These are phyloP conservation scores for Leersia perrieri DNA, from an alignment of 176 grass and related monocot species.

Conservation along the genomic window DNA sequence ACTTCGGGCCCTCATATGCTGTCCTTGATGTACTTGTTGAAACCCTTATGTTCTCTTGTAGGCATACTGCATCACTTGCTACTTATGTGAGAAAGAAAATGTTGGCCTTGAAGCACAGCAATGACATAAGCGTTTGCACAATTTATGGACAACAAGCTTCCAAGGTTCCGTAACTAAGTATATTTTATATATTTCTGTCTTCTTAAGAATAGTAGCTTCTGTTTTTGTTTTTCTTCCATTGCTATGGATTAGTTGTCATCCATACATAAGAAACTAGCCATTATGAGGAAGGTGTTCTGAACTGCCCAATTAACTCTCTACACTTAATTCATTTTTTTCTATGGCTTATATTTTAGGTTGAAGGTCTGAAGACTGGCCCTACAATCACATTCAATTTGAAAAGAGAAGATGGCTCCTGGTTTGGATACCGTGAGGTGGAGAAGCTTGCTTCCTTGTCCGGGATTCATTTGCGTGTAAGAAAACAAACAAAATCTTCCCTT, in stretches of 20 bases:
- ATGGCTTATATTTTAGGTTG: conserved; percentile 35
- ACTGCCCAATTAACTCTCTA: background rate
- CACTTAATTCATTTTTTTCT: background rate
- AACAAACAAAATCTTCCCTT: background rate
- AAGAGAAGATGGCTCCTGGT: conserved; percentile 89
- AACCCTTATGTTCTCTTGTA: conserved; percentile 37
- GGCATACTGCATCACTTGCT: conserved; percentile 74
- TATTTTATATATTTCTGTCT: background rate
- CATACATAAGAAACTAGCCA: background rate
- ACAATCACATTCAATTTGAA: conserved; percentile 97
- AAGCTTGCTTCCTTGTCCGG: conserved; percentile 83
- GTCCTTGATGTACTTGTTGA: conserved; percentile 1
- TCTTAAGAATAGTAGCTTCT: background rate
- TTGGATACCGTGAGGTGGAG: conserved; percentile 87
- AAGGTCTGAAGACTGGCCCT: conserved; percentile 59
- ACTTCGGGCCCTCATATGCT: conserved; percentile 9
- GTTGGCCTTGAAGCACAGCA: conserved; percentile 78
- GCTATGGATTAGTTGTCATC: background rate
- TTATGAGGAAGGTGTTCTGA: conserved; percentile 17
- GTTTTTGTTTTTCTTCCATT: conserved; percentile 2
- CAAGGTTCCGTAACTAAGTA: conserved; percentile 44
- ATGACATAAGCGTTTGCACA: conserved; percentile 64
- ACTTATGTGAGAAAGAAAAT: conserved; percentile 72
- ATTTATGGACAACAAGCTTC: conserved; percentile 60
- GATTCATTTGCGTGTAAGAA: conserved; percentile 87